These are phyloP conservation scores for Rostrohypoxylon terebratum DNA, from an alignment of 495 filamentous ascomycete genomes.

Conservation along the genomic window DNA sequence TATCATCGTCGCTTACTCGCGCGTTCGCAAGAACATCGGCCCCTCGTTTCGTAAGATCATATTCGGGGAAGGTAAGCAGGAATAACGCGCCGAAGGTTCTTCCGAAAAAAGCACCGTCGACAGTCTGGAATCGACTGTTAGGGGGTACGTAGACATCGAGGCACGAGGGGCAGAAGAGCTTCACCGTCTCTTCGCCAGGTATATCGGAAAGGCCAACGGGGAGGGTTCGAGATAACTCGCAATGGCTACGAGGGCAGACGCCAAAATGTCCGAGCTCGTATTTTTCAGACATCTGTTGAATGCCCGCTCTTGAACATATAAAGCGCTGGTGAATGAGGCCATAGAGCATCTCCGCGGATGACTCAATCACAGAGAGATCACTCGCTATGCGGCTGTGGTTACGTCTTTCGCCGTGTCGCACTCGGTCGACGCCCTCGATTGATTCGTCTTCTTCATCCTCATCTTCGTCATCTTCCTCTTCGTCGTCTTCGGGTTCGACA, in stretches of 20 bases:
- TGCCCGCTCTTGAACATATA: constrained; percentile 96
- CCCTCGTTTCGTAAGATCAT: constrained; percentile 75
- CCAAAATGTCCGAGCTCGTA: constrained; percentile 97
- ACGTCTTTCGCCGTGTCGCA: constrained; percentile 70
- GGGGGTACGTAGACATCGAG: constrained; percentile 97
- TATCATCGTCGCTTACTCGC: constrained; percentile 56
- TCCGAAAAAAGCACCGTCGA: constrained; percentile 98
- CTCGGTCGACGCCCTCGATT: constrained; percentile 73
- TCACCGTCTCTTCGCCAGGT: constrained; percentile 96
- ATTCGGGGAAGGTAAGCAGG: constrained; percentile 97
- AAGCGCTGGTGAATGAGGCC: constrained; percentile 98
- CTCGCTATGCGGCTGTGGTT: constrained; percentile 88
- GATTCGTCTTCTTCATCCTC: constrained; percentile 83
- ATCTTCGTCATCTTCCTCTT: constrained; percentile 84
- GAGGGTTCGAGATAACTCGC: constrained; percentile 85
- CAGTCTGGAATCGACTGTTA: constrained; percentile 95
- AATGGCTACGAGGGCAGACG: constrained; percentile 88
- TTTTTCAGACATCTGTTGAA: constrained; percentile 99
- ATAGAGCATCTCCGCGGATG: constrained; percentile 95
- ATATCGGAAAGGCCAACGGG: constrained; percentile 94
- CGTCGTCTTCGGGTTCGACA: constrained; percentile 94
- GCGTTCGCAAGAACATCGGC: constrained; percentile 56
- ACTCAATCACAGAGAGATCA: constrained; percentile 94
- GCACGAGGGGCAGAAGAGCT: constrained; percentile 96
- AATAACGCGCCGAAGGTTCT: constrained; percentile 94